Percentiles rank a stretch among this genome's conserved stretches.
phyloP scores from a whole-genome alignment of 371 early-diverging fungal species.

The Mortierella sp. region DNA sequence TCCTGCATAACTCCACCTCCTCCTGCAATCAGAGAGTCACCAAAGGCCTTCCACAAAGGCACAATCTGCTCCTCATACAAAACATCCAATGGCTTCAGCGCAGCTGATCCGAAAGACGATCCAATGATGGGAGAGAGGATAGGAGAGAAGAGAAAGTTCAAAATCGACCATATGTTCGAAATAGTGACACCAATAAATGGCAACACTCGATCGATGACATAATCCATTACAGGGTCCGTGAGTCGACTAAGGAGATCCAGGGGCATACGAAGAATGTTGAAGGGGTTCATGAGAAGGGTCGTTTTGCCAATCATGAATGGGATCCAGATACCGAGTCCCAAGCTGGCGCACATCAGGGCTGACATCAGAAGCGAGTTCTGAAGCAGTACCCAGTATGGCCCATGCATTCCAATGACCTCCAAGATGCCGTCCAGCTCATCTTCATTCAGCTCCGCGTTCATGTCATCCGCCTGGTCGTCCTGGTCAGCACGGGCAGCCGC shows the following conservation, averaged over 20 bases:
- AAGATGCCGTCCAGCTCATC: constrained; percentile 88
- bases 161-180: constrained; percentile 11
- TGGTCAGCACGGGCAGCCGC: background rate
- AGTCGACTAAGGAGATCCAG: constrained; percentile 62
- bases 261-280: constrained; percentile 64
- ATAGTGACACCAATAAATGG: constrained; percentile 33
- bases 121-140: background rate
- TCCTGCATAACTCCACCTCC: constrained; percentile 4
- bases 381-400: constrained; percentile 79
- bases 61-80: constrained; percentile 15
- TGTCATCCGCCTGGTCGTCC: constrained; percentile 52
- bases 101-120: constrained; percentile 17
- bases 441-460: constrained; percentile 63
- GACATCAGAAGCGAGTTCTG: constrained; percentile 88
- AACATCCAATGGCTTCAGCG: constrained; percentile 14
- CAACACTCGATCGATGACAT: constrained; percentile 59
- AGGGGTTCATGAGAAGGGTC: constrained; percentile 66
- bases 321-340: constrained; percentile 82
- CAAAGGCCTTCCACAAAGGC: constrained; percentile 30
- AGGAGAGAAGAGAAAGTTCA: constrained; percentile 6
- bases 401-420: constrained; percentile 92
- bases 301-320: constrained; percentile 83
- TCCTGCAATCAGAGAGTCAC: constrained; percentile 8
- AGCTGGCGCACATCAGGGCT: constrained; percentile 79
- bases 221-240: constrained; percentile 74